Evolutionary conservation across 1,139 yeast species (phyloP).

Genomic region (Protomyces gravidus): DNA sequence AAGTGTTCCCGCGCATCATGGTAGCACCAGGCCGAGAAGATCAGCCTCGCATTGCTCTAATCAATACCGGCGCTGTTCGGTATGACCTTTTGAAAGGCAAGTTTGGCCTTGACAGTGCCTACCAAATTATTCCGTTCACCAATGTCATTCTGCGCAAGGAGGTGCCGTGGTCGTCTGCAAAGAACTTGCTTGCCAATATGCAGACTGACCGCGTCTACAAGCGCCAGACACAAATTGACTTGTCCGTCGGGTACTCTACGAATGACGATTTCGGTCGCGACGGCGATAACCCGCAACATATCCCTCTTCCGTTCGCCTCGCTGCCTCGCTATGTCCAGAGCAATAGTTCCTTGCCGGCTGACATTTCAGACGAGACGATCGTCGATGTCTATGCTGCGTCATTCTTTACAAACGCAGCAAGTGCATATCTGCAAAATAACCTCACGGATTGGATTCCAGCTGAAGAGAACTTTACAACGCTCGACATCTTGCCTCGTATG

Average conservation of each 20-base stretch:
- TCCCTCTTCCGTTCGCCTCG: conserved; percentile 53
- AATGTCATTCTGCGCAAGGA: conserved; percentile 65
- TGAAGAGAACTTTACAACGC: background rate
- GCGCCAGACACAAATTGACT: background rate
- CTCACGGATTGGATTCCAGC: conserved; percentile 11
- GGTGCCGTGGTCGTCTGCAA: conserved; percentile 53
- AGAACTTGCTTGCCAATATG: conserved; percentile 32
- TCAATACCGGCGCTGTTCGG: conserved; percentile 85
- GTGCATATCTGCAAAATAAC: background rate
- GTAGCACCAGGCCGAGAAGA: conserved; percentile 36
- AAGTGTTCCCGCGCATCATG: conserved; percentile 58
- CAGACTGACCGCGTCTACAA: conserved; percentile 10
- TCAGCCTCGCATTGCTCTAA: conserved; percentile 56
- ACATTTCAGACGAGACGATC: background rate
- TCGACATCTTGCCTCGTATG: conserved; percentile 4
- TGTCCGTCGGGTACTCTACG: conserved; percentile 66
- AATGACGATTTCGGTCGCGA: conserved; percentile 68
- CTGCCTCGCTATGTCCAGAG: conserved; percentile 52
- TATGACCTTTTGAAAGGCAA: conserved; percentile 85
- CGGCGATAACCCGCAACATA: conserved; percentile 88
- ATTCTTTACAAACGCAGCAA: conserved; percentile 9
- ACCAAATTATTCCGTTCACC: conserved; percentile 77
- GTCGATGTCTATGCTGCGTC: conserved; percentile 12
- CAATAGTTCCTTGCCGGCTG: conserved; percentile 1
- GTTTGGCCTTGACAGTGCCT: conserved; percentile 75